Evolutionary conservation across 2,329 filamentous ascomycete genomes (phyloP).

Genomic region (Colletotrichum viniferum): DNA sequence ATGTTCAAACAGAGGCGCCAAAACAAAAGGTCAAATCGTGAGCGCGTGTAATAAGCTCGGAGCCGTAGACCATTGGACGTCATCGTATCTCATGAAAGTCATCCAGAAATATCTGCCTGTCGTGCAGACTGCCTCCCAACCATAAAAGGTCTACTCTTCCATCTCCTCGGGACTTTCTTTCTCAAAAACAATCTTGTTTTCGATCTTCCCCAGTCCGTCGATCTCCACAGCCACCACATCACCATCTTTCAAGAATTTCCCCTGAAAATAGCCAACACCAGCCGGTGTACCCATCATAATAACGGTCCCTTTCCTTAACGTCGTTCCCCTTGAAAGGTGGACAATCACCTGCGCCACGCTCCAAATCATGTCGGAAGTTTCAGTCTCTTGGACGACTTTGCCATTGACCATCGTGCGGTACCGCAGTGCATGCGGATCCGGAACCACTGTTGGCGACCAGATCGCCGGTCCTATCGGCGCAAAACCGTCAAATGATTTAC

Average conservation of each 20-base stretch:
- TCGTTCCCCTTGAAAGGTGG: conserved; percentile 48
- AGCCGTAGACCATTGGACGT: not conserved
- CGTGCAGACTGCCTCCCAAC: not conserved
- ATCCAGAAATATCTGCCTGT: not conserved
- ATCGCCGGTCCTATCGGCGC: conserved; percentile 54
- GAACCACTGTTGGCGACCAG: conserved; percentile 23
- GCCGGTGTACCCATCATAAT: conserved; percentile 55
- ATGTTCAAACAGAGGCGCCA: not conserved
- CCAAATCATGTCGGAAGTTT: conserved; percentile 50
- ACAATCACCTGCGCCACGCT: conserved; percentile 42
- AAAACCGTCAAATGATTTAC: conserved; percentile 56
- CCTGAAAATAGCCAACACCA: conserved; percentile 38
- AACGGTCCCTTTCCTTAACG: conserved; percentile 47
- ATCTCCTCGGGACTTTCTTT: conserved; percentile 22
- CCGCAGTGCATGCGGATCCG: conserved; percentile 25
- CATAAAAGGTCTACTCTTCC: not conserved
- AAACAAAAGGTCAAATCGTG: not conserved
- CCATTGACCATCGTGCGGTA: conserved; percentile 44
- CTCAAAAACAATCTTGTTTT: conserved; percentile 31
- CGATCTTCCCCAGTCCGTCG: conserved; percentile 31
- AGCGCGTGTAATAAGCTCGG: not conserved
- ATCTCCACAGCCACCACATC: conserved; percentile 35
- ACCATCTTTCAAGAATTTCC: conserved; percentile 35
- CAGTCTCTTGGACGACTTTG: conserved; percentile 44
- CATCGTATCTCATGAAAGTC: not conserved